A percentile compares a stretch with the other conserved stretches of the same genome.
Evolutionary conservation across 768 basidiomycete genomes (phyloP).

Genomic region (Stropharia rugosoannulata): DNA sequence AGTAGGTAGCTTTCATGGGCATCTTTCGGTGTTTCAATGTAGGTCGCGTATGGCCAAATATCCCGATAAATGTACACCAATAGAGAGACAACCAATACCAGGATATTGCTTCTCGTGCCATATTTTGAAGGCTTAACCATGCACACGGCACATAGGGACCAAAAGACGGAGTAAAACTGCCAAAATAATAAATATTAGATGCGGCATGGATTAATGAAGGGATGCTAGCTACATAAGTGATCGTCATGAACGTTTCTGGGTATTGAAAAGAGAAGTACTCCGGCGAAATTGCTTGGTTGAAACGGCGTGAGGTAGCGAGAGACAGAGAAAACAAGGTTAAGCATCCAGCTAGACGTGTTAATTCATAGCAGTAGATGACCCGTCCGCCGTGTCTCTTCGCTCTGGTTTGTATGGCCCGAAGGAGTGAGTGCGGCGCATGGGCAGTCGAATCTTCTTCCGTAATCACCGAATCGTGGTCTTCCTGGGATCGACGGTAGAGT

Average conservation of each 20-base stretch:
- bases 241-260: slow-evolving; percentile 11
- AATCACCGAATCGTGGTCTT: too few species aligned
- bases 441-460: too few species aligned
- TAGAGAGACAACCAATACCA: slow-evolving; percentile 30
- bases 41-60: slow-evolving; percentile 6
- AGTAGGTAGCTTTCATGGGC: slow-evolving; percentile 39
- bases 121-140: slow-evolving; percentile 19
- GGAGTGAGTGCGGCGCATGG: too few species aligned
- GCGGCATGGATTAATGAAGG: too few species aligned
- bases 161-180: slow-evolving; percentile 39
- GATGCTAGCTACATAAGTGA: slow-evolving; percentile 8
- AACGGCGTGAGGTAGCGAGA: neutral
- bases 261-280: neutral
- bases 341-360: slow-evolving; percentile 12
- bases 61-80: slow-evolving; percentile 50
- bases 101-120: slow-evolving; percentile 22
- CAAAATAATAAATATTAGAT: neutral
- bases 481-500: too few species aligned
- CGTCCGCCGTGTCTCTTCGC: neutral
- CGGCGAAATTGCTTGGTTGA: neutral
- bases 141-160: slow-evolving; percentile 33
- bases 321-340: slow-evolving; percentile 3
- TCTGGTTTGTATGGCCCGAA: too few species aligned
- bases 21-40: slow-evolving; percentile 39
- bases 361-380: slow-evolving; percentile 1